Evolutionary conservation across 768 basidiomycete genomes (phyloP), one percentile per base, ranked within the genome.

Genomic region (Gymnopilus junonius): DNA sequence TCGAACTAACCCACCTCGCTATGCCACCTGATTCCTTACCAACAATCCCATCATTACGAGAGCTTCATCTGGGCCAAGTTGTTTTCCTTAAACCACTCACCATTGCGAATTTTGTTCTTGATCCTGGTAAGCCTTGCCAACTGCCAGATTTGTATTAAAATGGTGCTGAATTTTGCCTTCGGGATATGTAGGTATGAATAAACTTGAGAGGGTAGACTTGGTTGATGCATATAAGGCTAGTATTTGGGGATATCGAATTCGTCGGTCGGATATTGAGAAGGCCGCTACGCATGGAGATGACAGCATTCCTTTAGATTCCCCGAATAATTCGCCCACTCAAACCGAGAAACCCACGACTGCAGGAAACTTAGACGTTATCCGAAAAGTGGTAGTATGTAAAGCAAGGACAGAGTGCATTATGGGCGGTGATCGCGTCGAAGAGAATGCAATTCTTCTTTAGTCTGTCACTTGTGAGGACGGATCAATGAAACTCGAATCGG

Each of bases 231-330:
- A 87, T 67, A 71, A 73, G 11, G 82, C 77, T 48, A 85, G 85
- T 60, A 88, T 89, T 27, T 87, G 87, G 87, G 87, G 85, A 42
- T 74, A 76, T 1, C 77, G 87, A 32, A 62, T 87, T 29, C 79
- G 86, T 15, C 74, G 81, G 39, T 77, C 78, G 12, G 83, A 87
- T 65, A 67, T 87, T 12, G 83, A 85, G 71, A 68, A 64, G 15
- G 81, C 77, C 6, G 75, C 72, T 25, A 20, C 45, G 58, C 53
- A 59, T 17, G 51, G 53, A 23, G 40, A 53, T n/a, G 21, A 34
- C 17, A 21, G 37, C 10, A 35, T 32, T 32, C 27, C 14, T 32
- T 14, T n/a, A 15, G 31, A 11, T 4, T 32, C 62, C 17, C 20
- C 20, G 2, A 59, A 53, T 53, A 61, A 63, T n/a, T 61, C 42